Conservation (phyloP, 805 yeast species). For the Grigorovia jiainica region DNA sequence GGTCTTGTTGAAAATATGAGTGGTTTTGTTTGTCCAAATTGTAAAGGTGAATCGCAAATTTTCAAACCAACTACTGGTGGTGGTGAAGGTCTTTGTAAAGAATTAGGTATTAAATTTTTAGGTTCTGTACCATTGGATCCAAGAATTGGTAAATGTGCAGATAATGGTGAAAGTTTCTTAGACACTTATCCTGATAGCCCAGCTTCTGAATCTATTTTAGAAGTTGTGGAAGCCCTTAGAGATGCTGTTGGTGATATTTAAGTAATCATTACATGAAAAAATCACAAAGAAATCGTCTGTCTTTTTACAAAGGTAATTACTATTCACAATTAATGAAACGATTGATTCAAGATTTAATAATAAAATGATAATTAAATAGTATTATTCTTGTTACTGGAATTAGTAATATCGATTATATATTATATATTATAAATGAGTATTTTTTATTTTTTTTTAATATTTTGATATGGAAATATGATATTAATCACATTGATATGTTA, state of each 20-base stretch:
- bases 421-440: background rate
- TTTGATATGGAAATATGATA: background rate
- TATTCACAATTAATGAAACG: too few relatives aligned
- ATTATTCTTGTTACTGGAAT: background rate
- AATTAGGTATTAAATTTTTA: slow-evolving; percentile 63
- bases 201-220: slow-evolving; percentile 75
- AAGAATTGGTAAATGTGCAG: slow-evolving; percentile 83
- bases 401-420: background rate
- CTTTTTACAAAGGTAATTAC: too few relatives aligned
- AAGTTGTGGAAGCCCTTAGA: slow-evolving; percentile 66
- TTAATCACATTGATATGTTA: background rate
- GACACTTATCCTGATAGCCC: slow-evolving; percentile 87
- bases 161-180: slow-evolving; percentile 72
- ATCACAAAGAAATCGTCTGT: too few relatives aligned
- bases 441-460: background rate
- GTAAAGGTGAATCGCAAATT: slow-evolving; percentile 82
- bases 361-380: background rate
- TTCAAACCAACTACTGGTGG: slow-evolving; percentile 97
- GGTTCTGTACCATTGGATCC: slow-evolving; percentile 97
- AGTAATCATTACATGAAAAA: too few relatives aligned
- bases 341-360: background rate
- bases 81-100: slow-evolving; percentile 75
- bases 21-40: slow-evolving; percentile 94
- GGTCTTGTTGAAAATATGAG: slow-evolving; percentile 98
- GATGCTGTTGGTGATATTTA: slow-evolving; percentile 39